These are phyloP conservation scores for Calonectria pseudoreteaudii DNA, from an alignment of 2,329 filamentous ascomycete species.

Conservation along the genomic window DNA sequence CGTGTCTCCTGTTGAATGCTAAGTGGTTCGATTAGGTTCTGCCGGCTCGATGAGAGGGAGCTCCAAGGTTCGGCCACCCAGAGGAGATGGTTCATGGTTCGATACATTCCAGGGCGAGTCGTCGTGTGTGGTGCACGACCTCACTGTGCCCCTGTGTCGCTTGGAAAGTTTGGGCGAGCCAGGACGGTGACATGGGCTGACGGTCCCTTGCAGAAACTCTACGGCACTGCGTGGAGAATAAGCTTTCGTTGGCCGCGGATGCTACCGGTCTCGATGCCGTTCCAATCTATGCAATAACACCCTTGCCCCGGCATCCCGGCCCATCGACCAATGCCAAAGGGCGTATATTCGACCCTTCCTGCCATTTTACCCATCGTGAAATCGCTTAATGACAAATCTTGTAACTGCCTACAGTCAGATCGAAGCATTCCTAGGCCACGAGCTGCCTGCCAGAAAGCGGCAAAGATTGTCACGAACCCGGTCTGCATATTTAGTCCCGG, in stretches of 20 bases:
- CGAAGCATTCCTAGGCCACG: neutral
- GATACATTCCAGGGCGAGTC: neutral
- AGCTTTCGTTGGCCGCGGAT: neutral
- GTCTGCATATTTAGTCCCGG: neutral
- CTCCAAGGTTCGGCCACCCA: neutral
- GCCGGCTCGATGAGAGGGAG: neutral
- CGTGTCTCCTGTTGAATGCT: neutral
- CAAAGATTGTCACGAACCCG: neutral
- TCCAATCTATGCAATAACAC: neutral
- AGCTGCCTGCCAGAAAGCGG: neutral
- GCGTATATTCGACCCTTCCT: neutral
- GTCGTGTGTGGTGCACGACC: neutral
- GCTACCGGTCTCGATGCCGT: neutral
- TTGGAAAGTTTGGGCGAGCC: neutral
- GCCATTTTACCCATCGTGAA: neutral
- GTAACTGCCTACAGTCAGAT: neutral
- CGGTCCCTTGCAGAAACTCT: conserved; percentile 10
- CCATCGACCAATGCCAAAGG: neutral
- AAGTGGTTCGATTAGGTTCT: conserved; percentile 4
- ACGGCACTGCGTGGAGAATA: neutral
- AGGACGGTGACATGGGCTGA: neutral
- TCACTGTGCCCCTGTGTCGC: neutral
- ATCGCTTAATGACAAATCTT: neutral
- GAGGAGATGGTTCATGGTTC: neutral
- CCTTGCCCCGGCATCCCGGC: neutral